A percentile compares a stretch with the other conserved stretches of the same genome.
phyloP scores from a whole-genome alignment of 345 rosid genomes.

The Salix brachista region DNA sequence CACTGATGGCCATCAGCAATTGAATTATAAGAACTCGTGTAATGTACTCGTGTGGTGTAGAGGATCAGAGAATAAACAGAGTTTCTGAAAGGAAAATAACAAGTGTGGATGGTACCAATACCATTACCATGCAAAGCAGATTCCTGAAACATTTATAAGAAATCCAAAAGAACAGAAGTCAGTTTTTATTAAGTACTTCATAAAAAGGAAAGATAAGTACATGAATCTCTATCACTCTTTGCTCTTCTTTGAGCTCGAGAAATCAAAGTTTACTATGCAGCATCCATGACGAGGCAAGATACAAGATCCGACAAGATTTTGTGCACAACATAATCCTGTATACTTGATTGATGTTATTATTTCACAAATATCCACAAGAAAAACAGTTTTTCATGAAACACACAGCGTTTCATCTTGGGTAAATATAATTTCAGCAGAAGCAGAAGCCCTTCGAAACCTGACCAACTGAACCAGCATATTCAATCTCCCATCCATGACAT shows the following conservation, averaged over 20 bases:
- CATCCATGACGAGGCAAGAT: neutral
- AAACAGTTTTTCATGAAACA: neutral
- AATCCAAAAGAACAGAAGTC: neutral
- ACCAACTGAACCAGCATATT: constrained; percentile 65
- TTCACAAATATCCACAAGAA: neutral
- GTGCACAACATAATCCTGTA: neutral
- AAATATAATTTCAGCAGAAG: constrained; percentile 61
- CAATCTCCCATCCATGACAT: constrained; percentile 48
- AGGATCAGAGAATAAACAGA: neutral
- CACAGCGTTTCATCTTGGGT: constrained; percentile 42
- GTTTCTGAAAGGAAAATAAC: neutral
- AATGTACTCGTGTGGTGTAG: neutral
- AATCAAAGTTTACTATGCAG: neutral
- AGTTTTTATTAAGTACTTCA: neutral
- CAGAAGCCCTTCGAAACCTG: constrained; percentile 71
- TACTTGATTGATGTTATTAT: neutral
- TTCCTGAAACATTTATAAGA: neutral
- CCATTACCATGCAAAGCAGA: neutral
- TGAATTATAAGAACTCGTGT: neutral
- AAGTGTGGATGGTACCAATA: neutral
- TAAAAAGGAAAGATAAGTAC: neutral
- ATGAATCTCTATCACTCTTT: neutral
- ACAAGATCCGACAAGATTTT: neutral
- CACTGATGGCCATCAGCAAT: neutral
- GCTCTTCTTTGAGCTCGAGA: neutral